Conservation (phyloP, 2,329 filamentous ascomycete genomes). For the Pseudohalonectria lignicola region DNA sequence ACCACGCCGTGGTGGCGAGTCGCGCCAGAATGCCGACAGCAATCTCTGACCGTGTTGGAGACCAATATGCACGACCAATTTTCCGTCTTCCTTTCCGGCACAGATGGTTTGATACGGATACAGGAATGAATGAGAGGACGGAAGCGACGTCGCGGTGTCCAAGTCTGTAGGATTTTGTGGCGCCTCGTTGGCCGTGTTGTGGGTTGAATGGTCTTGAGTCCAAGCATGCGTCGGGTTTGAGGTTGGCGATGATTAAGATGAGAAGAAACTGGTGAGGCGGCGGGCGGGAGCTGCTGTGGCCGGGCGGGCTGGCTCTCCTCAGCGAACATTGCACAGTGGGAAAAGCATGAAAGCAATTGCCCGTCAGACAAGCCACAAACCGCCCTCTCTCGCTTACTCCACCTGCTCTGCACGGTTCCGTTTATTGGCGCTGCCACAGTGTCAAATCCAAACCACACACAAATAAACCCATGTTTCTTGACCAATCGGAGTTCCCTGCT, state of each 20-base stretch:
- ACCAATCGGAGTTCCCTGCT: no score
- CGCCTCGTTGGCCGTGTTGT: background rate
- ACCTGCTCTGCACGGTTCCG: no score
- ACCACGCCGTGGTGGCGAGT: conserved; percentile 22
- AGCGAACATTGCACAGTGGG: no score
- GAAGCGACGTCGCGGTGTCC: background rate
- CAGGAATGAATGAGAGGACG: background rate
- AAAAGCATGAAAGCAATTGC: no score
- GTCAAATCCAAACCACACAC: no score
- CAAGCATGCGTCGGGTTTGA: background rate
- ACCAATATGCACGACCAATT: conserved; percentile 1
- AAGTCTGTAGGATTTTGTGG: background rate
- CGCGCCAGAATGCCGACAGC: conserved; percentile 25
- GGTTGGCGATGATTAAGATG: conserved; percentile 1
- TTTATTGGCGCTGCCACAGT: no score
- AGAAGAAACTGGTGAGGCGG: conserved; percentile 2
- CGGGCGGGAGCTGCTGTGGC: background rate
- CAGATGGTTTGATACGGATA: background rate
- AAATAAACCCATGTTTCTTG: no score
- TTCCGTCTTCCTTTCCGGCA: background rate
- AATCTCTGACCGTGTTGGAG: conserved; percentile 17
- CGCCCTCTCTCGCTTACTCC: no score
- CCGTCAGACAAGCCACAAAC: no score
- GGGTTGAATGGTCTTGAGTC: no score
- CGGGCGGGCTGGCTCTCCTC: no score